A percentile compares a stretch with the other conserved stretches of the same genome.
These are phyloP conservation scores for Yamagishiella unicocca DNA, from an alignment of 139 green algal genomes.

Conservation along the genomic window DNA sequence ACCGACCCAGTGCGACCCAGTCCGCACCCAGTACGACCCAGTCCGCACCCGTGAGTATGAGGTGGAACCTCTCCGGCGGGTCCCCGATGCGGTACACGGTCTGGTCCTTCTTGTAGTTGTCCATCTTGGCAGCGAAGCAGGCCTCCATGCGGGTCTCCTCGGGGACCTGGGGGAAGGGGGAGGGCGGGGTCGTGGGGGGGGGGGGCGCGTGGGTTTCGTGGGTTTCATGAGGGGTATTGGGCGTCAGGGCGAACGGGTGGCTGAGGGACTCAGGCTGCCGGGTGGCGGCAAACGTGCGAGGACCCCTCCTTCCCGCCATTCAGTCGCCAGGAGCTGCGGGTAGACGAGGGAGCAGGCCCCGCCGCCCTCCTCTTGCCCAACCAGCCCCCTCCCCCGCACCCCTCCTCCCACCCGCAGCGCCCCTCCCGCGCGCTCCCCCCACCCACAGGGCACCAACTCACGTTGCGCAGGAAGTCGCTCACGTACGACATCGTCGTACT, in stretches of 20 bases:
- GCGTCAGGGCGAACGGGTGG: too few relatives aligned
- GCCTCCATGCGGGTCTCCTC: conserved; percentile 56
- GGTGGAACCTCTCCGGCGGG: conserved; percentile 63
- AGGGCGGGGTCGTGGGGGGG: neutral
- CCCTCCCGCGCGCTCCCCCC: neutral
- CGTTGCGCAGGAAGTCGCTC: conserved; percentile 63
- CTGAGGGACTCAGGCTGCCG: too few relatives aligned
- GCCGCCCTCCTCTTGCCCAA: too few relatives aligned
- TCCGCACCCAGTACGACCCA: too few relatives aligned
- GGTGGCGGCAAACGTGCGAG: too few relatives aligned
- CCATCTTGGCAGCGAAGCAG: conserved; percentile 53
- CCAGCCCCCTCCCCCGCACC: neutral
- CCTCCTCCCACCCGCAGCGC: neutral
- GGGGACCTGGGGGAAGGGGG: conserved; percentile 29
- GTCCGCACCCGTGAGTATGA: conserved; percentile 72
- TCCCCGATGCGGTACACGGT: conserved; percentile 65
- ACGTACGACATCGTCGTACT: conserved; percentile 57
- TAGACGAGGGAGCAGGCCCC: too few relatives aligned
- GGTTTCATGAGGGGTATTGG: too few relatives aligned
- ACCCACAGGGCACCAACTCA: neutral
- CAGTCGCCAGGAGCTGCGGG: too few relatives aligned
- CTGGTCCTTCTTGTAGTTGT: conserved; percentile 75
- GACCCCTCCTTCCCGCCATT: too few relatives aligned
- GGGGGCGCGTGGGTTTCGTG: too few relatives aligned
- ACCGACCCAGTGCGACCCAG: too few relatives aligned